A percentile compares a stretch with the other conserved stretches of the same genome.
These are phyloP conservation scores for Neocucurbitaria cava DNA, from an alignment of 2,329 filamentous ascomycete genomes.

Conservation along the genomic window DNA sequence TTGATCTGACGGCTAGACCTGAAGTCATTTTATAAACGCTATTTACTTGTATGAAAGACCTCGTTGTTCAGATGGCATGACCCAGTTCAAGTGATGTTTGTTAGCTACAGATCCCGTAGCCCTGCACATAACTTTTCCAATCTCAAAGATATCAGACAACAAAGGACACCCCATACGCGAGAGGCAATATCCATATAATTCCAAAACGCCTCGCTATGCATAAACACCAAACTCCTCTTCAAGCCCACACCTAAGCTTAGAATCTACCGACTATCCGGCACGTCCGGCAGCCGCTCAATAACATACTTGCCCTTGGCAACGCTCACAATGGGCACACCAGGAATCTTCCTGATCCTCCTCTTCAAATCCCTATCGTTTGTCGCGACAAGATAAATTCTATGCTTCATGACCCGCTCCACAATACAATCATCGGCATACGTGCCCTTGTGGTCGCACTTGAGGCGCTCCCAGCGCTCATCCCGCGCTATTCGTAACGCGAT, in stretches of 20 bases:
- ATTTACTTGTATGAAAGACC: no score
- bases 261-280: slow-evolving; percentile 66
- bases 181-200: background rate
- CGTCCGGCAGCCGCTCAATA: slow-evolving; percentile 88
- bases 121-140: background rate
- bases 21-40: no score
- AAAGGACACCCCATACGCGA: background rate
- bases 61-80: no score
- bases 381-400: slow-evolving; percentile 55
- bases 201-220: slow-evolving; percentile 16
- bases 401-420: slow-evolving; percentile 53
- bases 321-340: slow-evolving; percentile 77
- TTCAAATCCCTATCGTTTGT: slow-evolving; percentile 68
- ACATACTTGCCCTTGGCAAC: slow-evolving; percentile 91
- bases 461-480: slow-evolving; percentile 85
- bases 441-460: slow-evolving; percentile 91
- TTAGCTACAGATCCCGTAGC: background rate
- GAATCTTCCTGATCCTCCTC: slow-evolving; percentile 81
- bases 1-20: no score
- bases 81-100: background rate
- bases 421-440: slow-evolving; percentile 78
- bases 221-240: background rate
- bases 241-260: background rate
- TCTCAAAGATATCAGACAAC: background rate
- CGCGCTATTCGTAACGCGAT: slow-evolving; percentile 85